Base-by-base conservation (phyloP, 2,329 filamentous ascomycete genomes). In the Verticillium alfalfae region DNA sequence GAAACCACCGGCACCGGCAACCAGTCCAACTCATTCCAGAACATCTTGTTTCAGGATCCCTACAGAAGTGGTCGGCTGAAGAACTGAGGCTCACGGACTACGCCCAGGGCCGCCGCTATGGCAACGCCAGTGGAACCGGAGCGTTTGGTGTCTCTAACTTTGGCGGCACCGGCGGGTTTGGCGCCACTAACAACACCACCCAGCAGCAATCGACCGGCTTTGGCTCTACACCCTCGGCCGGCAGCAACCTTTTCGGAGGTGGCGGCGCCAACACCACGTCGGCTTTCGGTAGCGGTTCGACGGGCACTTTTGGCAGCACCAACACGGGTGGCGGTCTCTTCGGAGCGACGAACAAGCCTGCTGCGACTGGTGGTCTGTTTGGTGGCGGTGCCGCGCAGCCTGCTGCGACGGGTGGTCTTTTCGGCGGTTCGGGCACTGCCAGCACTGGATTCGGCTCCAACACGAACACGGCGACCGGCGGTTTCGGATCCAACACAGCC, bases 21-120 rank as follows among this genome's bases (percentile, higher is more conserved):
- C 61, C 70, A 83, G 69, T 67, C 78, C 66, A 85, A 89, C 70
- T 82, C 88, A 4, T 96, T 90, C 74, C 91, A 95, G 74, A 94
- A 88, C 67, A 86, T 96, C 61, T 79, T 89, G 26, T 93, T 94
- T 73, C 88, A 90, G 76, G 87, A 88, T 31, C 85, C 89, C 1
- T 96, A 94, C 78, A 88, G 74, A 96, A 95, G 73, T 98, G 90
- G 80, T 97, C 94, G 10, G 86, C 91, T n/a, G 95, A 91, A 69
- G 89, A 95, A 74, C 77, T 95, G 60, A 84, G 91, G 70, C 76
- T 96, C 64, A 92, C 87, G 56, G 95, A 99, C 75, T 99, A 99
- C 73, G 85, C 88, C 63, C 90, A 93, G 74, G 93, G 93, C 58
- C 88, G 93, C 63, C 89, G 89, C 60, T 92, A 86, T 72, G 95